Percentiles rank a stretch among this genome's conserved stretches.
phyloP scores from a whole-genome alignment of 257 asterid species.

The Penstemon davidsonii region DNA sequence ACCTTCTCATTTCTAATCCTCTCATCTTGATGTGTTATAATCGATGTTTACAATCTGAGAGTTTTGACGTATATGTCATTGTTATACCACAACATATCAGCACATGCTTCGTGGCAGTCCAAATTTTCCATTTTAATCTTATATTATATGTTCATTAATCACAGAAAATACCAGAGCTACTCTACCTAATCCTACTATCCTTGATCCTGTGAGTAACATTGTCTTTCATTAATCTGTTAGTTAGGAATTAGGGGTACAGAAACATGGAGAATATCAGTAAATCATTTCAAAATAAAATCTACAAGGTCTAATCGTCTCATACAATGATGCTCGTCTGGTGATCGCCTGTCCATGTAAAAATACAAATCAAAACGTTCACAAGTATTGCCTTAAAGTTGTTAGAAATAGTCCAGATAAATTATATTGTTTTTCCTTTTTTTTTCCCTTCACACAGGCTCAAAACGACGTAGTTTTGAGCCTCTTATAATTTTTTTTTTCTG shows the following conservation, averaged over 20 bases:
- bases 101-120: neutral
- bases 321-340: slow-evolving; percentile 76
- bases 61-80: too few species aligned
- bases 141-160: neutral
- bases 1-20: neutral
- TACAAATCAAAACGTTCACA: neutral
- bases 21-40: neutral
- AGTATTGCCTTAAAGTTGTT: neutral
- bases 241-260: slow-evolving; percentile 8
- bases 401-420: slow-evolving; percentile 10
- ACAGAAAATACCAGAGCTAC: neutral
- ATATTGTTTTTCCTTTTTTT: too few species aligned
- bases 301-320: slow-evolving; percentile 68
- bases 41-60: neutral
- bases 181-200: neutral
- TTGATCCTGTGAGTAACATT: too few species aligned
- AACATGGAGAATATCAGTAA: slow-evolving; percentile 1
- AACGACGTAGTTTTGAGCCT: too few species aligned
- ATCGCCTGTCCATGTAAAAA: slow-evolving; percentile 58
- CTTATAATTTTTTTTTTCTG: too few species aligned
- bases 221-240: neutral
- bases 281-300: neutral
- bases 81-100: neutral
- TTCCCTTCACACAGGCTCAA: too few species aligned
- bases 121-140: neutral